A percentile compares a stretch with the other conserved stretches of the same genome.
Evolutionary conservation across 306 rosid species (phyloP).

Genomic region (Castanea sativa): DNA sequence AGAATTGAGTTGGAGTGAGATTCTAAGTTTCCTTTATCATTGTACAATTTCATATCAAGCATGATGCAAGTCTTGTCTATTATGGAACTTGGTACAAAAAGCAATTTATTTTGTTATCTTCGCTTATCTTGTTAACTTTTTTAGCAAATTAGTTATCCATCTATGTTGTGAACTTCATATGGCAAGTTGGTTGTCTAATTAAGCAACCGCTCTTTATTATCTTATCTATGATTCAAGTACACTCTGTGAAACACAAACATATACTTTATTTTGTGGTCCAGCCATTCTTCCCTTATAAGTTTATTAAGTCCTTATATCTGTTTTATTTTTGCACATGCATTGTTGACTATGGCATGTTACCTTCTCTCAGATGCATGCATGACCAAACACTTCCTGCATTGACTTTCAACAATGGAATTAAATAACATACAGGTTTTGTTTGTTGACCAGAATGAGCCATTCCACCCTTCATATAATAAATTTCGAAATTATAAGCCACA

Average conservation of each 20-base stretch:
- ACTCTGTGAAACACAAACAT: neutral
- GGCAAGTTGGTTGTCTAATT: neutral
- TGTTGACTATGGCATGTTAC: conserved; percentile 82
- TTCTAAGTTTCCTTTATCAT: neutral
- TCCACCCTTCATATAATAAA: conserved; percentile 11
- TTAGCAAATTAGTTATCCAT: neutral
- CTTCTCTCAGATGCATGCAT: conserved; percentile 41
- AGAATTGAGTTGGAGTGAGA: neutral
- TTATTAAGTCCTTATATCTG: conserved; percentile 13
- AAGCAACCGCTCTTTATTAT: neutral
- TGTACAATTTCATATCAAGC: neutral
- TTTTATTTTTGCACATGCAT: conserved; percentile 59
- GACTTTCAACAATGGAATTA: conserved; percentile 38
- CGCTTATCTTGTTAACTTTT: neutral
- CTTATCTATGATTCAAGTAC: neutral
- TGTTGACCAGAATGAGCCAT: conserved; percentile 52
- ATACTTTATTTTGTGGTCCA: neutral
- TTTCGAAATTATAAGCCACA: conserved; percentile 14
- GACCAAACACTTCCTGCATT: conserved; percentile 49
- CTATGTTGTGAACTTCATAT: neutral
- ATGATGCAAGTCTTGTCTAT: neutral
- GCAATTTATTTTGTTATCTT: neutral
- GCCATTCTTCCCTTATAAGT: conserved; percentile 6
- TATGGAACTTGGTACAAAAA: neutral
- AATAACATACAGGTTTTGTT: conserved; percentile 27